Base-by-base conservation (phyloP, 495 filamentous ascomycete genomes). In the Alectoria sarmentosa region DNA sequence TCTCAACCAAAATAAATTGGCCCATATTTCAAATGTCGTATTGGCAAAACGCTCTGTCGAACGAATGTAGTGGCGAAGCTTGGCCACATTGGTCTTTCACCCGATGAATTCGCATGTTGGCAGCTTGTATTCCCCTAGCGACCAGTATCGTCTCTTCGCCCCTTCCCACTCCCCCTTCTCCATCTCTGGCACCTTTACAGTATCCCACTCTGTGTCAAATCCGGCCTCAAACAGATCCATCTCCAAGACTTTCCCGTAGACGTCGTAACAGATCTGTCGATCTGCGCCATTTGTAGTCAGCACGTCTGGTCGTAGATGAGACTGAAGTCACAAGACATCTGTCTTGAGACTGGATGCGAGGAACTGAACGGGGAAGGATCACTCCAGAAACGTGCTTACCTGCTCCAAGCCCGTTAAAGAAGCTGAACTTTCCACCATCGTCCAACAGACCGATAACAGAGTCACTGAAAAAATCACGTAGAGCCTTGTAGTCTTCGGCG, bases 341-440 rank as follows among this genome's bases (percentile, higher is more conserved):
- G n/a, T 26, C 19, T 23, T 52, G 23, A 30, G 26, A 52, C 26
- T 11, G 30, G 30, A 4, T 28, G 2, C 3, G 13, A 30, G 4
- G 48, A 1, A 52, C 1, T 17, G 7, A 15, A 15, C 19, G 19
- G 48, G 23, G 14, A 52, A 52, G 5, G 13, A 9, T 48, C 21
- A 11, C 44, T 48, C n/a, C n/a, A 17, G 26, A 52, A 11, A n/a
- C 48, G 11, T 30, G 23, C 48, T 52, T 6, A 52, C 48, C 94
- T 8, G 95, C 94, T 0, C 94, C 94, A 65, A 98, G 83, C 0
- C 94, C 94, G 73, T 98, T 94, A 75, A 98, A 98, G 78, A 96
- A 98, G 28, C 91, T 85, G 77, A 95, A 98, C 23, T 78, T 83
- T 0, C 92, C 90, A 11, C 69, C 71, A 52, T 69, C 69, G 14